Base-by-base conservation (phyloP, 176 grass and related monocot species). In the Pontederia crassipes region DNA sequence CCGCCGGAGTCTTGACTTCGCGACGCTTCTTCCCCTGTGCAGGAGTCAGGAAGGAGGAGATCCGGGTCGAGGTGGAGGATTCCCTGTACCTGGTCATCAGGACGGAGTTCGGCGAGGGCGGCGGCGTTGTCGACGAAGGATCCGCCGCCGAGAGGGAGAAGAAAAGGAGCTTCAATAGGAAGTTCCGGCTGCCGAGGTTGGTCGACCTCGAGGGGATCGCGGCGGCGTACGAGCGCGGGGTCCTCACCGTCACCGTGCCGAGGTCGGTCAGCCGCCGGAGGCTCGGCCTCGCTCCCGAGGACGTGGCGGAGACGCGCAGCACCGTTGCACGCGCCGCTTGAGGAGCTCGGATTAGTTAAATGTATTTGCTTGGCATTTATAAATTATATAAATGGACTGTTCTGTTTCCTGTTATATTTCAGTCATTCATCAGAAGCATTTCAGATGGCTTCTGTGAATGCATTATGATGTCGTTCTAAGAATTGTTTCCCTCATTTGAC, bases 31-130 rank as follows among this genome's bases (percentile, higher is more conserved):
- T 46, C 20, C 2, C 8, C 8, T 69, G 46, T 59, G 48, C 8
- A 87, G 80, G 90, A 24, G 48, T 84, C 68, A 86, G 72, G 49
- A 87, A 84, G 67, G 82, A 95, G 70, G 86, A 90, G 57, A 87
- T 95, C 32, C 84, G 69, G 63, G 80, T 95, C 49, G 86, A 95
- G 75, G 77, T 90, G 58, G 86, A 95, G 77, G 83, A 82, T 70
- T 77, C 77, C 11, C 70, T 10, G 60, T 95, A 95, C 83, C 67
- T 95, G 68, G 61, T 79, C 55, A 90, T 95, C 56, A 77, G 86
- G 66, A 90, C 86, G 16, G 86, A 95, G 63, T 20, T 73, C 7
- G 49, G 2, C 10, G 45, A 9, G 24, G 79, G 4, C 12, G 52
- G 12, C 10, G 74, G 50, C 9, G 8, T 9, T 6, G 26, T 3